A percentile compares a stretch with the other conserved stretches of the same genome.
Evolutionary conservation across 2,329 filamentous ascomycete species (phyloP).

Genomic region (Pyrenochaeta sp.): DNA sequence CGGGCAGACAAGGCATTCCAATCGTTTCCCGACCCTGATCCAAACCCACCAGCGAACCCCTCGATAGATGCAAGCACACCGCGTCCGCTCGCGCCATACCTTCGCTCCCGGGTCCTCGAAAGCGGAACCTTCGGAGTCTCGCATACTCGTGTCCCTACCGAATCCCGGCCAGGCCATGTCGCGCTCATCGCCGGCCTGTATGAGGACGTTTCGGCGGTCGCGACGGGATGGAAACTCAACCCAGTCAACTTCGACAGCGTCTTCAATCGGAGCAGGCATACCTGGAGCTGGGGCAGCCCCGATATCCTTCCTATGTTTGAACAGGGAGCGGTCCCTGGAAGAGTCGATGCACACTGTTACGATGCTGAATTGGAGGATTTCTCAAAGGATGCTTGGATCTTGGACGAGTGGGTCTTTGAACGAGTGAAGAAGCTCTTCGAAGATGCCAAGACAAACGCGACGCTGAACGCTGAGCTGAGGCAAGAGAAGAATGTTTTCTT

Average conservation of each 20-base stretch:
- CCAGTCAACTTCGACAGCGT: slow-evolving; percentile 98
- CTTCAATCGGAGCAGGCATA: slow-evolving; percentile 95
- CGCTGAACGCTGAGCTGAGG: slow-evolving; percentile 73
- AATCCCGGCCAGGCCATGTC: slow-evolving; percentile 95
- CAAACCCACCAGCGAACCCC: slow-evolving; percentile 61
- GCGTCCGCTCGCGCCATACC: slow-evolving; percentile 85
- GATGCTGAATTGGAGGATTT: slow-evolving; percentile 88
- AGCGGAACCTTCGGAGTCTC: slow-evolving; percentile 97
- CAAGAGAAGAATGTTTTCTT: slow-evolving; percentile 95
- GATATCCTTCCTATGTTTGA: slow-evolving; percentile 98
- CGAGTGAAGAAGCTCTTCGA: slow-evolving; percentile 87
- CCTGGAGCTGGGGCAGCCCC: slow-evolving; percentile 98
- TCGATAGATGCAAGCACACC: slow-evolving; percentile 70
- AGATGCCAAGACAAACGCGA: slow-evolving; percentile 78
- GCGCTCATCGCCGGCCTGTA: slow-evolving; percentile 96
- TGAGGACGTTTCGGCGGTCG: slow-evolving; percentile 96
- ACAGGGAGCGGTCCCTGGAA: slow-evolving; percentile 84
- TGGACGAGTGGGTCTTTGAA: slow-evolving; percentile 97
- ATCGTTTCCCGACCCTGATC: slow-evolving; percentile 85
- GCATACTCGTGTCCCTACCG: slow-evolving; percentile 94
- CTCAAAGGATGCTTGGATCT: slow-evolving; percentile 76
- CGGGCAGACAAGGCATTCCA: slow-evolving; percentile 98
- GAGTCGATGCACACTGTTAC: slow-evolving; percentile 88
- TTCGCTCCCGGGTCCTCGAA: slow-evolving; percentile 85
- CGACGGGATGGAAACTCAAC: slow-evolving; percentile 97